These are phyloP conservation scores for Suhomyces coccinellae DNA, from an alignment of 1,139 yeast genomes.

Conservation along the genomic window DNA sequence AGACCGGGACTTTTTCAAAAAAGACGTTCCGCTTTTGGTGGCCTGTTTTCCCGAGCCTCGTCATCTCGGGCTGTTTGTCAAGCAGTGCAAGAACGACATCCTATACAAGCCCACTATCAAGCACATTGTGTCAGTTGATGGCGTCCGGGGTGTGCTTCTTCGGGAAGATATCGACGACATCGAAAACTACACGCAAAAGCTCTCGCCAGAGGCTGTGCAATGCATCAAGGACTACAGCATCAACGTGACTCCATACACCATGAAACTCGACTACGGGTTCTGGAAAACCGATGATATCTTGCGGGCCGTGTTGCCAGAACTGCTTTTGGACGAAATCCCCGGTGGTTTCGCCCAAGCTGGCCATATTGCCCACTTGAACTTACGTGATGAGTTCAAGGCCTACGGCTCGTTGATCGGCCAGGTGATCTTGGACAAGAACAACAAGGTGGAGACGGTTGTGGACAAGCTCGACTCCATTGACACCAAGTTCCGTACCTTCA, in stretches of 20 bases:
- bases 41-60: constrained; percentile 72
- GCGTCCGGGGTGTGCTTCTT: constrained; percentile 61
- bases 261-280: constrained; percentile 66
- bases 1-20: constrained; percentile 63
- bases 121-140: constrained; percentile 56
- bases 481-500: constrained; percentile 85
- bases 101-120: constrained; percentile 64
- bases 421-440: constrained; percentile 84
- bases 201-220: constrained; percentile 45
- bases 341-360: constrained; percentile 94
- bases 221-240: constrained; percentile 51
- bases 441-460: constrained; percentile 83
- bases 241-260: constrained; percentile 51
- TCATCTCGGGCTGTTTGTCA: constrained; percentile 55
- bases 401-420: constrained; percentile 82
- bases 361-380: constrained; percentile 90
- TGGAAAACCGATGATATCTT: constrained; percentile 92
- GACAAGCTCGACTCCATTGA: constrained; percentile 88
- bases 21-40: constrained; percentile 58
- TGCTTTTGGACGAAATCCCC: constrained; percentile 72
- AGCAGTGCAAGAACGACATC: constrained; percentile 54
- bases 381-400: constrained; percentile 83
- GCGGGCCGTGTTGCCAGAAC: constrained; percentile 72
- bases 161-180: constrained; percentile 49
- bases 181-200: constrained; percentile 34